Evolutionary conservation across 2,329 filamentous ascomycete species (phyloP), one percentile per base, ranked within the genome.

Genomic region (Spiromastix sp.): DNA sequence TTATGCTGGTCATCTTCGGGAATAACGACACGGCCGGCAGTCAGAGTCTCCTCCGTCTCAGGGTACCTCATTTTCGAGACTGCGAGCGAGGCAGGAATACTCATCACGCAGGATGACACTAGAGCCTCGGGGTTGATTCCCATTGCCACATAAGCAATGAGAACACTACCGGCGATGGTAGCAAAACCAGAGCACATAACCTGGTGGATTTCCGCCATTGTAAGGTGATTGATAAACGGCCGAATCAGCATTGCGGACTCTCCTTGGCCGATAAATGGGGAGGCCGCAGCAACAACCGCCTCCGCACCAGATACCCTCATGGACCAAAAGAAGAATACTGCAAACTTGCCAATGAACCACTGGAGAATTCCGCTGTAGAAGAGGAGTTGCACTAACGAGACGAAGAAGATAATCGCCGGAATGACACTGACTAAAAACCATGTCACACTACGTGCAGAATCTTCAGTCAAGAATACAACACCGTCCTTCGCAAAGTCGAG

Each of bases 361-460:
- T 93, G 86, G 35, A 94, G 65, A 43, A 86, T 68, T 2, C 81
- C 82, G 48, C 78, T 70, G 66, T 87, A 81, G 66, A 84, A 93
- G 28, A 93, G 61, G 10, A 94, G 74, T 60, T 93, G 83, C 17
- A 93, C 85, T n/a, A 94, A 69, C 1, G 86, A 77, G 39, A 94
- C 82, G 74, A 95, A 94, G 75, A 94, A 95, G 65, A 94, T 85
- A 61, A 95, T 93, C 49, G 87, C 79, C 0, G 87, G 85, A n/a
- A 93, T 71, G 42, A 93, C 85, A 32, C 70, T 66, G 32, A 81
- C 70, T 43, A 94, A 68, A 72, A 93, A 94, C 72, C 72, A 85
- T 3, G 50, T 46, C 1, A 68, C 50, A 3, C 39, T 40, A 4
- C 68, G 64, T 5, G 30, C 59, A 57, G 58, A 55, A 0, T 48